Evolutionary conservation across 768 basidiomycete species (phyloP).

Genomic region (Leccinellum luteum): DNA sequence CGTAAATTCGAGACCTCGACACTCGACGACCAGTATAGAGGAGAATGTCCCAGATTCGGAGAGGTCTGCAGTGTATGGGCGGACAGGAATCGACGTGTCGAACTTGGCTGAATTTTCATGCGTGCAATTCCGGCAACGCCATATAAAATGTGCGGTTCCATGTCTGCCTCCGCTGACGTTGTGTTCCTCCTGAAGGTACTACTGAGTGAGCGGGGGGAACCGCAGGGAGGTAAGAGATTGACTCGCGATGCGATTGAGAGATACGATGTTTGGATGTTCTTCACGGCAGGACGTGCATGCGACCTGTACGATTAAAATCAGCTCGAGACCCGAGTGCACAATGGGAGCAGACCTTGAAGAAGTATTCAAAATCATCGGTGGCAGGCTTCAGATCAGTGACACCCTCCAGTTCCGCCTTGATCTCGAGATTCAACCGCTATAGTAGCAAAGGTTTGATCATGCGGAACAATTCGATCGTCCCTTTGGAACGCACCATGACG

Average conservation of each 20-base stretch:
- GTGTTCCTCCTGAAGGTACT: constrained; percentile 54
- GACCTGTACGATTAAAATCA: constrained; percentile 43
- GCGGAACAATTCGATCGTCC: not conserved
- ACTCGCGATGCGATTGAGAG: constrained; percentile 66
- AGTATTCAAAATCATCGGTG: constrained; percentile 71
- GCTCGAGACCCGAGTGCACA: not conserved
- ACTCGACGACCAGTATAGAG: constrained; percentile 73
- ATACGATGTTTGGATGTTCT: constrained; percentile 65
- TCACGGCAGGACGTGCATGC: constrained; percentile 81
- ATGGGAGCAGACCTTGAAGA: constrained; percentile 59
- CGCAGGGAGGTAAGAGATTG: not conserved
- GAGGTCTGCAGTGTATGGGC: constrained; percentile 60
- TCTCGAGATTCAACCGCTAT: constrained; percentile 65
- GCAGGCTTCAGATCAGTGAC: constrained; percentile 68
- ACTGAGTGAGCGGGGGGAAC: constrained; percentile 1
- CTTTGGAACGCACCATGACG: constrained; percentile 45
- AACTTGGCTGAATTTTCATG: constrained; percentile 83
- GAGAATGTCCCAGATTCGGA: constrained; percentile 48
- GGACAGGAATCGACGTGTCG: constrained; percentile 46
- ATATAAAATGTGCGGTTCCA: constrained; percentile 74
- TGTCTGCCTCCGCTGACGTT: constrained; percentile 67
- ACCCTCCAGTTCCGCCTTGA: constrained; percentile 79
- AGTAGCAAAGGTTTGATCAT: not conserved
- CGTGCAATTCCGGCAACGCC: constrained; percentile 76
- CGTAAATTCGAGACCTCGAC: constrained; percentile 81